These are phyloP conservation scores for Beauveria sp. DNA, from an alignment of 2,329 filamentous ascomycete species.

Conservation along the genomic window DNA sequence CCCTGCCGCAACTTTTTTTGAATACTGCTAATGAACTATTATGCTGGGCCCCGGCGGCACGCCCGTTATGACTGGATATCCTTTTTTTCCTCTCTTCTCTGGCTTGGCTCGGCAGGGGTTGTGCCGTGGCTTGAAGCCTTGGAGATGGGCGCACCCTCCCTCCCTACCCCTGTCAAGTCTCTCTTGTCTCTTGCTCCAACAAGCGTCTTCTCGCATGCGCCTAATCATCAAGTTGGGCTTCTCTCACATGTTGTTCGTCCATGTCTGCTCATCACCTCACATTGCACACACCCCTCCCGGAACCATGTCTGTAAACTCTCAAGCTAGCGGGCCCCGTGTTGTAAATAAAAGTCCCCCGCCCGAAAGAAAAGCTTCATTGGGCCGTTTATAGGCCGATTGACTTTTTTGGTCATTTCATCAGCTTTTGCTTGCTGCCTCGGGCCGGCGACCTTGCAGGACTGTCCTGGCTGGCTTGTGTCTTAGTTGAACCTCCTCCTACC, in stretches of 20 bases:
- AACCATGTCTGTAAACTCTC: background rate
- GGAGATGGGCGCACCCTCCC: background rate
- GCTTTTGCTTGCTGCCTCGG: background rate
- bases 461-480: background rate
- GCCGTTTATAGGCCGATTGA: too few relatives aligned
- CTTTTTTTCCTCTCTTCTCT: background rate
- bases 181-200: background rate
- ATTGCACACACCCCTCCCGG: background rate
- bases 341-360: background rate
- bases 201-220: background rate
- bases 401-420: background rate
- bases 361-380: background rate
- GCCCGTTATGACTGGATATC: background rate
- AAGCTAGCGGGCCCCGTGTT: background rate
- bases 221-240: too few relatives aligned
- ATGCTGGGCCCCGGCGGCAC: background rate
- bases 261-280: background rate
- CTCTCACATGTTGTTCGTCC: background rate
- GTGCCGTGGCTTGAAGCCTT: background rate
- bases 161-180: background rate
- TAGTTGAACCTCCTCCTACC: background rate
- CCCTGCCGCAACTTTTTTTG: too few relatives aligned
- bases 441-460: background rate
- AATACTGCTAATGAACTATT: too few relatives aligned
- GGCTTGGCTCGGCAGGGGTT: background rate